Evolutionary conservation across 176 grass and related monocot species (phyloP).

Genomic region (Avena atlantica): DNA sequence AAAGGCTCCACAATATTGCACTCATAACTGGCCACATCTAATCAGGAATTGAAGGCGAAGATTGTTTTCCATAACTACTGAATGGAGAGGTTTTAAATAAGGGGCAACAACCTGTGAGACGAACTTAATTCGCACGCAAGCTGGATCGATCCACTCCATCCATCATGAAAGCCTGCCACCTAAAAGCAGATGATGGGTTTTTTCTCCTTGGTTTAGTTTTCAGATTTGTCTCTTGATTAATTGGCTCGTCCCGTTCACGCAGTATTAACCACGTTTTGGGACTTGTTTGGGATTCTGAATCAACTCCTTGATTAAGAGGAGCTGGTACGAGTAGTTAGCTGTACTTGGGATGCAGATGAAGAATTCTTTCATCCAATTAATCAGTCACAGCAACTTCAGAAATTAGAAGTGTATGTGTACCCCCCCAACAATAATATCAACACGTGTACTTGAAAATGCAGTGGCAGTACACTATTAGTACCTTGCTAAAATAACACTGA

Average conservation of each 20-base stretch:
- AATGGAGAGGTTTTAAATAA: conserved; percentile 52
- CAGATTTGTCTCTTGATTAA: neutral
- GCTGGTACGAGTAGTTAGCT: conserved; percentile 29
- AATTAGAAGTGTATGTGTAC: too few relatives aligned
- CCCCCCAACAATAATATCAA: neutral
- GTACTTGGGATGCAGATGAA: conserved; percentile 28
- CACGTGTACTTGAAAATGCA: neutral
- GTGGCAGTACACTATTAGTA: neutral
- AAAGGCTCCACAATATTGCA: conserved; percentile 27
- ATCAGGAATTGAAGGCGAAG: conserved; percentile 46
- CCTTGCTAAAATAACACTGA: neutral
- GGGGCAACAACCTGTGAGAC: conserved; percentile 39
- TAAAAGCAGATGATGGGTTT: neutral
- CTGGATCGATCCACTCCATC: conserved; percentile 4
- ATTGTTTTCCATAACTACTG: conserved; percentile 52
- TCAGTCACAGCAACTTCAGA: neutral
- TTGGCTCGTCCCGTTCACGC: neutral
- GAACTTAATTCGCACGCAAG: conserved; percentile 46
- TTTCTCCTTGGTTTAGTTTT: neutral
- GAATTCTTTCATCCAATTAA: conserved; percentile 24
- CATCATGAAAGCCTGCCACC: conserved; percentile 5
- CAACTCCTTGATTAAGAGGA: neutral
- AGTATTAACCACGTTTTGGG: neutral
- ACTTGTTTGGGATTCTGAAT: conserved; percentile 28
- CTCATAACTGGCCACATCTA: conserved; percentile 31